These are phyloP conservation scores for Tolypocladium amazonense DNA, from an alignment of 2,329 filamentous ascomycete genomes.

Conservation along the genomic window DNA sequence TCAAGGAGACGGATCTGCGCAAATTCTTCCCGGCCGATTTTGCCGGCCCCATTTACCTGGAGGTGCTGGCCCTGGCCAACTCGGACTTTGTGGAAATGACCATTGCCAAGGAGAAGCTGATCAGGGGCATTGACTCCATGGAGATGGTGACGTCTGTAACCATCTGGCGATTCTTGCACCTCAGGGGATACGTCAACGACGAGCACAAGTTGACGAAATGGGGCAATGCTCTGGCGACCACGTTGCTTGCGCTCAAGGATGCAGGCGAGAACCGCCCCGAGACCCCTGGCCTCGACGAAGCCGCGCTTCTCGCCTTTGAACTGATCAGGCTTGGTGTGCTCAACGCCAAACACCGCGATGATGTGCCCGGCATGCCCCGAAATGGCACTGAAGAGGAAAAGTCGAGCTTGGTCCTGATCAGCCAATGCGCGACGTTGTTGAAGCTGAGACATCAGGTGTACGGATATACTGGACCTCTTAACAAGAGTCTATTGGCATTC, in stretches of 20 bases:
- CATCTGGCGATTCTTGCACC: constrained; percentile 80
- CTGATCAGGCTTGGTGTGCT: constrained; percentile 71
- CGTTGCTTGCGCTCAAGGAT: constrained; percentile 52
- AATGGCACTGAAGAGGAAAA: constrained; percentile 61
- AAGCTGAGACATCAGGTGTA: constrained; percentile 74
- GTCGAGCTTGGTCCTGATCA: constrained; percentile 68
- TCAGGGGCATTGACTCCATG: constrained; percentile 49
- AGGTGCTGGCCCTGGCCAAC: constrained; percentile 59
- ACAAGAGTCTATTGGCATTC: constrained; percentile 79
- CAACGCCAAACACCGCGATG: constrained; percentile 53
- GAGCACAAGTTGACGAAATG: constrained; percentile 72
- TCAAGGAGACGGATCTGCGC: constrained; percentile 48
- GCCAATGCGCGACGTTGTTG: constrained; percentile 73
- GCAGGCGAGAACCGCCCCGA: constrained; percentile 33
- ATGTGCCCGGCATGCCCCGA: constrained; percentile 43
- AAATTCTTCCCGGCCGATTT: constrained; percentile 33
- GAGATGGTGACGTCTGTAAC: constrained; percentile 64
- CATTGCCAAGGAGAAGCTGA: constrained; percentile 45
- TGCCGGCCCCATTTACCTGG: constrained; percentile 36
- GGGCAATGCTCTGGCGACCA: constrained; percentile 68
- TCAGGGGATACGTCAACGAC: constrained; percentile 74
- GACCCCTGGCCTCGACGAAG: constrained; percentile 54
- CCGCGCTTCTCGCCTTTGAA: constrained; percentile 75
- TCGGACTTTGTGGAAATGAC: constrained; percentile 60
- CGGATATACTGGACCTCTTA: constrained; percentile 90